Conservation (phyloP, 805 yeast genomes). For the Scheffersomyces ergatensis region DNA sequence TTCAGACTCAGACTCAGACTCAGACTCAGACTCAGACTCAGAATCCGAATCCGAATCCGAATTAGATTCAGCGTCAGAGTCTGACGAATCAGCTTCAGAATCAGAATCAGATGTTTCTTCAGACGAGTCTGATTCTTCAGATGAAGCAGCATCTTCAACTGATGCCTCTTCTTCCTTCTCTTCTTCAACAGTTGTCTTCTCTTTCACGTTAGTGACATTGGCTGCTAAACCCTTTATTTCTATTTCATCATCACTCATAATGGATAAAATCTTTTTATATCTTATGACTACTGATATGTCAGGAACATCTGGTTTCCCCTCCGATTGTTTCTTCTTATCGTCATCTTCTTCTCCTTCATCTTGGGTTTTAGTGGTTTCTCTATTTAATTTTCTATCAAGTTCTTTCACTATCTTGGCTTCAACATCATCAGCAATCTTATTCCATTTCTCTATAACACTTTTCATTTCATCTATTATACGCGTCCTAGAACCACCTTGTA, state of each 20-base stretch:
- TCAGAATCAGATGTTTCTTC: not conserved
- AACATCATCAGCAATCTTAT: constrained; percentile 42
- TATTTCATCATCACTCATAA: constrained; percentile 33
- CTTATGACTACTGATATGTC: constrained; percentile 40
- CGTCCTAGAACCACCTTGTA: constrained; percentile 69
- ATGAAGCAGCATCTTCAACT: constrained; percentile 10
- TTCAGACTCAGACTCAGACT: too few species aligned
- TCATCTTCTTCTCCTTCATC: constrained; percentile 16
- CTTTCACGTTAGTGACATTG: constrained; percentile 11
- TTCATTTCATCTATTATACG: constrained; percentile 52
- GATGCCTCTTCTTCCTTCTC: constrained; percentile 18
- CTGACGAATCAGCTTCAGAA: not conserved
- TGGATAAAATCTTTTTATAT: constrained; percentile 34
- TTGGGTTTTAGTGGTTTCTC: constrained; percentile 12
- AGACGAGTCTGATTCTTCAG: not conserved
- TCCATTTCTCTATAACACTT: constrained; percentile 55
- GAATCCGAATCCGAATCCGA: not conserved
- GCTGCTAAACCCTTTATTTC: constrained; percentile 27
- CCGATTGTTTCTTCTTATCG: constrained; percentile 8
- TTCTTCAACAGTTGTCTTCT: constrained; percentile 42
- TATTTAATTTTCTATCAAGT: constrained; percentile 23
- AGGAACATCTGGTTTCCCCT: constrained; percentile 17
- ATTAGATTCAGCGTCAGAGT: not conserved
- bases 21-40: not conserved
- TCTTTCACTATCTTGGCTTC: constrained; percentile 39